Evolutionary conservation across 2,329 filamentous ascomycete genomes (phyloP), one percentile per base, ranked within the genome.

Genomic region (Sporothrix inflata): DNA sequence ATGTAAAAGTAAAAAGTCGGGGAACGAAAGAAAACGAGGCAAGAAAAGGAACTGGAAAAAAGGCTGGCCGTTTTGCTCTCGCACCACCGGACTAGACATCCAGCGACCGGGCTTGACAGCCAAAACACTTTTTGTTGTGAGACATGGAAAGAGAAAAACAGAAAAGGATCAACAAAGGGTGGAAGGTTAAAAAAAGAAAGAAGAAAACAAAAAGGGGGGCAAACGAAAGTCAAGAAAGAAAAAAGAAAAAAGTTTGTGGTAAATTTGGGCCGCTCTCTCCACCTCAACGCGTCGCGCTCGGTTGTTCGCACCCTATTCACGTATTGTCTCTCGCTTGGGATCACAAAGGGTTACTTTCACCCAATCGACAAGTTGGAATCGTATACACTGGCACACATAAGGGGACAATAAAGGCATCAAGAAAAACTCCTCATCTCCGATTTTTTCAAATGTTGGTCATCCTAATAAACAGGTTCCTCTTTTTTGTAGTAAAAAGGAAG

Each of bases 1-100:
- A 40, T 73, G n/a, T 27, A 53, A 61, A 73, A 71, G 74, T 71
- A 9, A 16, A 53, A n/a, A n/a, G 24, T 34, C 1, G 27, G 53
- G 24, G 24, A n/a, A 30, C 21, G 3, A 30, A 38, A n/a, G 34
- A 19, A n/a, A 53, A 42, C 2, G 14, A 60, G 34, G 34, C 4
- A 19, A 38, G 4, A 8, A 40, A 14, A 16, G 21, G 16, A n/a
- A n/a, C n/a, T n/a, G n/a, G n/a, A 19, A 63, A 65, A 30, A 27
- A 30, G 19, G 21, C 14, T 27, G 14, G 21, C 40, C 61, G 40
- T 65, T 47, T 19, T 11, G 7, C 12, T 30, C 12, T 30, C 24
- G 0, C 14, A 45, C 19, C 24, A 42, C 51, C 38, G 51, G 51
- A 30, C 14, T 9, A 55, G 30, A 55, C 30, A 61, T 24, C 57